Conservation (phyloP, 768 basidiomycete genomes). For the Suillus paluster region DNA sequence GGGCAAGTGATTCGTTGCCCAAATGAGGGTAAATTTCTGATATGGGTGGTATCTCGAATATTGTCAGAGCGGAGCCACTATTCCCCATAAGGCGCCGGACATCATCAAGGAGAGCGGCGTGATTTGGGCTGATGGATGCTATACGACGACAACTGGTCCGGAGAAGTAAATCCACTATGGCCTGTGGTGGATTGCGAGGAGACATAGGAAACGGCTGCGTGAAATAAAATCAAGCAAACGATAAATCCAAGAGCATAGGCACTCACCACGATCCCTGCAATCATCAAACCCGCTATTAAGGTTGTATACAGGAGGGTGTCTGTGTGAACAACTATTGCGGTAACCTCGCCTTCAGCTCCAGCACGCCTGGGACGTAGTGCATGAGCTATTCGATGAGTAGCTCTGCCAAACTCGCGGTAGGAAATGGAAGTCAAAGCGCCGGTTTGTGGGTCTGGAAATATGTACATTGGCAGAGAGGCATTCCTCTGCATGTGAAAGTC, state of each 20-base stretch:
- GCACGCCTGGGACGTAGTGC: not conserved
- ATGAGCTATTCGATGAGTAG: slow-evolving; percentile 27
- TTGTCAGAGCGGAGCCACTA: not conserved
- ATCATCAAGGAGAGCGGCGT: slow-evolving; percentile 21
- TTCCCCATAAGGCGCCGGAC: slow-evolving; percentile 8
- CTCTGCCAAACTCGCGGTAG: slow-evolving; percentile 32
- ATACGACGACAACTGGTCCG: slow-evolving; percentile 25
- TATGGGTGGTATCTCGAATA: slow-evolving; percentile 28
- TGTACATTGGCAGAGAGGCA: slow-evolving; percentile 24
- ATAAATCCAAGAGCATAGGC: not conserved
- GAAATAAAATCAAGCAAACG: not conserved
- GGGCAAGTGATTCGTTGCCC: slow-evolving; percentile 33
- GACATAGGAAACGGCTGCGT: slow-evolving; percentile 6
- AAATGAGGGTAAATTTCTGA: slow-evolving; percentile 44
- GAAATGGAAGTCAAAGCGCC: slow-evolving; percentile 23
- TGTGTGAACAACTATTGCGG: slow-evolving; percentile 12
- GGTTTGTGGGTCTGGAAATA: slow-evolving; percentile 7
- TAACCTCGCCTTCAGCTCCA: slow-evolving; percentile 7
- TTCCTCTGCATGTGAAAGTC: slow-evolving; percentile 29
- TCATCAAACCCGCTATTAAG: slow-evolving; percentile 8
- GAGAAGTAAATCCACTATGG: slow-evolving; percentile 18
- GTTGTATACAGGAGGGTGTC: slow-evolving; percentile 17
- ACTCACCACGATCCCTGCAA: slow-evolving; percentile 6
- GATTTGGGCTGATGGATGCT: slow-evolving; percentile 22
- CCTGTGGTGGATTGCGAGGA: slow-evolving; percentile 7